phyloP scores from a whole-genome alignment of 768 basidiomycete genomes.

The Macrocybe gigantea region DNA sequence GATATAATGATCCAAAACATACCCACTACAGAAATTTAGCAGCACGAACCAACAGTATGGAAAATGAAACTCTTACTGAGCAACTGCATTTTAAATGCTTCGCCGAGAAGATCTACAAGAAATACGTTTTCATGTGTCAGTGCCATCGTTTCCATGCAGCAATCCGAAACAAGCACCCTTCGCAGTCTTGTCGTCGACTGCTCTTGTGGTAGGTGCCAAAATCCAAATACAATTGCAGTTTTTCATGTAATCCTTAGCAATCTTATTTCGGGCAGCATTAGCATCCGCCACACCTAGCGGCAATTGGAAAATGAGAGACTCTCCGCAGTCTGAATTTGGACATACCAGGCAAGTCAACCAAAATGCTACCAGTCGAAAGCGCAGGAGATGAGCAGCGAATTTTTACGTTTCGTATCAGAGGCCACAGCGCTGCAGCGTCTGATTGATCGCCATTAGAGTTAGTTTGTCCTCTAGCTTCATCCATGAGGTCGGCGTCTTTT shows the following conservation, averaged over 20 bases:
- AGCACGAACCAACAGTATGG: slow-evolving; percentile 1
- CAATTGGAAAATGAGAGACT: background rate
- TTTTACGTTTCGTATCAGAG: slow-evolving; percentile 56
- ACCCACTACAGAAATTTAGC: slow-evolving; percentile 32
- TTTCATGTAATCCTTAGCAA: slow-evolving; percentile 65
- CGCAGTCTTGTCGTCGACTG: slow-evolving; percentile 62
- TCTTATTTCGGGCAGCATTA: slow-evolving; percentile 56
- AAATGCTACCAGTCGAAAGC: slow-evolving; percentile 51
- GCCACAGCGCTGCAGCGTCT: slow-evolving; percentile 48
- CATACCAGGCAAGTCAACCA: slow-evolving; percentile 62
- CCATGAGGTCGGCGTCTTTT: slow-evolving; percentile 30
- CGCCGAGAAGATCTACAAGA: slow-evolving; percentile 48
- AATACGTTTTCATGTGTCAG: background rate
- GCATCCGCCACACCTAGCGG: slow-evolving; percentile 50
- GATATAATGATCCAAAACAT: slow-evolving; percentile 11
- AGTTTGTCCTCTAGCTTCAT: slow-evolving; percentile 20
- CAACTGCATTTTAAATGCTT: slow-evolving; percentile 58
- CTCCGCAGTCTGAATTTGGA: background rate
- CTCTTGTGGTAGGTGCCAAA: slow-evolving; percentile 57
- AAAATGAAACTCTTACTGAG: slow-evolving; percentile 37
- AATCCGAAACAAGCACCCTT: slow-evolving; percentile 29
- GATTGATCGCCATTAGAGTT: slow-evolving; percentile 14
- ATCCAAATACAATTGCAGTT: slow-evolving; percentile 62
- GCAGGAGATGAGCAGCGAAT: slow-evolving; percentile 48
- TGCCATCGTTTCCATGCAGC: background rate